Evolutionary conservation across 768 basidiomycete genomes (phyloP).

Genomic region (Mycena galopus): DNA sequence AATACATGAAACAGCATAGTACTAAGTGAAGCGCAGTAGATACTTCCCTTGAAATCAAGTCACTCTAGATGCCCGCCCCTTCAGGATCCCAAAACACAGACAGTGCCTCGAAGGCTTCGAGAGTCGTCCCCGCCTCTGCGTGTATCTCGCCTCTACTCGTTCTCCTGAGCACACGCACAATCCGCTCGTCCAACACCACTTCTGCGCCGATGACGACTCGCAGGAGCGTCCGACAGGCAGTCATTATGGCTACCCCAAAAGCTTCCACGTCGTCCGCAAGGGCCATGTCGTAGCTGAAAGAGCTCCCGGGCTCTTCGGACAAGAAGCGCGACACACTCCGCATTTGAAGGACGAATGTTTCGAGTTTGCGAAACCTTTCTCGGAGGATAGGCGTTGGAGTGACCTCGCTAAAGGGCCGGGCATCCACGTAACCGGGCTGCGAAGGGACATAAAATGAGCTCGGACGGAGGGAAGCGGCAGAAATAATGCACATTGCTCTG

Average conservation of each 20-base stretch:
- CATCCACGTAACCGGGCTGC: too few relatives aligned
- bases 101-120: background rate
- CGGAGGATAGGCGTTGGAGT: background rate
- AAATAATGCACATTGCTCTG: background rate
- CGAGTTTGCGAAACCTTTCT: background rate
- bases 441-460: background rate
- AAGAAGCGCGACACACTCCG: too few relatives aligned
- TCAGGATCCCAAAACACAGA: background rate
- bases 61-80: background rate
- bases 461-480: background rate
- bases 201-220: background rate
- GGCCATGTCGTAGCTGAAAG: too few relatives aligned
- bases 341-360: background rate
- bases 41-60: too few relatives aligned
- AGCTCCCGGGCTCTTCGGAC: too few relatives aligned
- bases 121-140: background rate
- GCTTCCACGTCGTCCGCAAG: background rate
- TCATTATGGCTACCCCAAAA: background rate
- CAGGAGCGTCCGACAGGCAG: constrained; percentile 3
- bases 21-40: too few relatives aligned
- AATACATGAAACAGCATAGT: too few relatives aligned
- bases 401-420: too few relatives aligned
- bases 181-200: background rate
- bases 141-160: background rate
- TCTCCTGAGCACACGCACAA: background rate